phyloP scores from a whole-genome alignment of 176 grass and related monocot genomes.

The Dendrocalamus sinicus region DNA sequence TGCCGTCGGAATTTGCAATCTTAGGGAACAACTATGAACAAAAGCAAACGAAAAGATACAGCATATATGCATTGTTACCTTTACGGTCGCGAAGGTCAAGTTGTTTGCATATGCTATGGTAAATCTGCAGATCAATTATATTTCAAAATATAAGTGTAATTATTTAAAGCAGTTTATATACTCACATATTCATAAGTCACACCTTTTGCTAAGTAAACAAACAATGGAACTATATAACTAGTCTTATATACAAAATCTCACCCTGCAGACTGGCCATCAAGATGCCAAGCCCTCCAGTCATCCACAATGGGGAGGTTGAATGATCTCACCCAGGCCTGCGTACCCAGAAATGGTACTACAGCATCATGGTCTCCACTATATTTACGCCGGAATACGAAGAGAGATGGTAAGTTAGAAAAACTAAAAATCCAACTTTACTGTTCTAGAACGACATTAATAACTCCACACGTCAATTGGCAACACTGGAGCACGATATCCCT shows the following conservation, averaged over 20 bases:
- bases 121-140: conserved; percentile 23
- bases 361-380: conserved; percentile 61
- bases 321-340: conserved; percentile 59
- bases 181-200: not conserved
- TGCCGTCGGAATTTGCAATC: not conserved
- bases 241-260: not conserved
- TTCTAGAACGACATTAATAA: not conserved
- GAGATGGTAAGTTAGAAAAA: not conserved
- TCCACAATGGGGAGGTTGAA: conserved; percentile 53
- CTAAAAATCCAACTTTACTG: not conserved
- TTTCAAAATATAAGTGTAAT: not conserved
- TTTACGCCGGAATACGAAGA: not conserved
- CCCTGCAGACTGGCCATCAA: conserved; percentile 50
- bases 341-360: conserved; percentile 54
- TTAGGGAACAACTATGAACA: too few species aligned
- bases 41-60: too few species aligned
- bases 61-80: conserved; percentile 23
- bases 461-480: too few species aligned
- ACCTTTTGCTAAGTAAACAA: not conserved
- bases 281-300: conserved; percentile 60
- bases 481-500: too few species aligned
- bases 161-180: not conserved
- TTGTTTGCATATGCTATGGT: conserved; percentile 46
- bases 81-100: conserved; percentile 56
- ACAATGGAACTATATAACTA: not conserved